Conservation (phyloP, 2,329 filamentous ascomycete genomes). For the Scedosporium apiospermum region DNA sequence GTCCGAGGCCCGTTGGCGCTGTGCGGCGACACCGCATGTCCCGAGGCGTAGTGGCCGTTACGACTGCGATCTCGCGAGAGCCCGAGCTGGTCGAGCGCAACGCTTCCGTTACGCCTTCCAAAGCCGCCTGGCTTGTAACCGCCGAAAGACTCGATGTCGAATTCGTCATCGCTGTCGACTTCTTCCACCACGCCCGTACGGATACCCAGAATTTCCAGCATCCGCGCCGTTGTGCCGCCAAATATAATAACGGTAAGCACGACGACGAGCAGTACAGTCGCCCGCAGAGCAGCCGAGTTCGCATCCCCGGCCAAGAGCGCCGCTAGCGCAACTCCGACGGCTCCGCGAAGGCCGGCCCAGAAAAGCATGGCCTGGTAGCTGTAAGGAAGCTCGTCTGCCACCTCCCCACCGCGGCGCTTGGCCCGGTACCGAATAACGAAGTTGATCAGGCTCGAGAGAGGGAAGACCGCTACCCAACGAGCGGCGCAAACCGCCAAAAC, state of each 20-base stretch:
- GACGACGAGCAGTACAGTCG: constrained; percentile 94
- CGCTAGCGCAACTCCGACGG: constrained; percentile 89
- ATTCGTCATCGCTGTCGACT: constrained; percentile 95
- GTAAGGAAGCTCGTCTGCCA: constrained; percentile 81
- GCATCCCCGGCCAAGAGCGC: constrained; percentile 69
- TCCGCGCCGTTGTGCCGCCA: constrained; percentile 89
- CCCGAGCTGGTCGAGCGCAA: constrained; percentile 32
- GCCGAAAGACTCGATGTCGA: constrained; percentile 78
- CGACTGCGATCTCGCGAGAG: constrained; percentile 13
- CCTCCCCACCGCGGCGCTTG: constrained; percentile 60
- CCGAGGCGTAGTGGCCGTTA: constrained; percentile 42
- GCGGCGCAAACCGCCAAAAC: constrained; percentile 86
- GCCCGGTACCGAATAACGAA: constrained; percentile 85
- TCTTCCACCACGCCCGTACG: constrained; percentile 94
- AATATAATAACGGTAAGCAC: constrained; percentile 98
- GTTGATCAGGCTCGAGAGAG: constrained; percentile 81
- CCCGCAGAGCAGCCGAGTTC: constrained; percentile 74
- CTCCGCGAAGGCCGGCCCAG: constrained; percentile 92
- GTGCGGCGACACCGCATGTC: constrained; percentile 13
- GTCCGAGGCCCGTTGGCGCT: constrained; percentile 26
- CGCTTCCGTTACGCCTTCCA: constrained; percentile 38
- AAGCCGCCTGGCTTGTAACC: constrained; percentile 58
- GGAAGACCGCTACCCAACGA: constrained; percentile 90
- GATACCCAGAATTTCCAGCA: constrained; percentile 97
- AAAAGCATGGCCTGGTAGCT: constrained; percentile 99